Conservation (phyloP, 2,329 filamentous ascomycete genomes). For the Fusarium sp. region DNA sequence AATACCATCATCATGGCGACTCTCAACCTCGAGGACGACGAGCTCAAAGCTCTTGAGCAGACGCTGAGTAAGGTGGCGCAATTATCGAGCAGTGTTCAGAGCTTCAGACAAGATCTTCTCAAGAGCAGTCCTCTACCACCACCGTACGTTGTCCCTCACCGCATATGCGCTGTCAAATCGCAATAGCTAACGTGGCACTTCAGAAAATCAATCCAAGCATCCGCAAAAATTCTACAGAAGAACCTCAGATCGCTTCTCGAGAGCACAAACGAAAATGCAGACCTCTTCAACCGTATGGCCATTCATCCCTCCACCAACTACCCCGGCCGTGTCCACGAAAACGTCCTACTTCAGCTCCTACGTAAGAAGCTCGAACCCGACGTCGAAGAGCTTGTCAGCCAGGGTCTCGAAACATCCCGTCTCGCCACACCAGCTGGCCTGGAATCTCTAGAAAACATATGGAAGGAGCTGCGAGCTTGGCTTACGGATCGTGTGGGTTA, state of each 20-base stretch:
- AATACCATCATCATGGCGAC: conserved; percentile 51
- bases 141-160: conserved; percentile 61
- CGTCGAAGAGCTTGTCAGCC: conserved; percentile 78
- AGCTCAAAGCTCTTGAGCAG: conserved; percentile 77
- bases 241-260: conserved; percentile 76
- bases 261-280: conserved; percentile 72
- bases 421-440: conserved; percentile 59
- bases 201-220: conserved; percentile 79
- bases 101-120: conserved; percentile 70
- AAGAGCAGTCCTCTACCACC: conserved; percentile 74
- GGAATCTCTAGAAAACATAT: conserved; percentile 65
- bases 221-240: conserved; percentile 76
- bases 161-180: neutral
- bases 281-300: conserved; percentile 76
- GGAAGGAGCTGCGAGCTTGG: conserved; percentile 61
- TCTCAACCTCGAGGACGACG: conserved; percentile 67
- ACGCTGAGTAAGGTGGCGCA: conserved; percentile 76
- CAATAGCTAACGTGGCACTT: conserved; percentile 14
- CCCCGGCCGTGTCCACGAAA: conserved; percentile 76
- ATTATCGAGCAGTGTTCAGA: conserved; percentile 75
- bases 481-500: conserved; percentile 56
- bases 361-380: conserved; percentile 86
- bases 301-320: conserved; percentile 82
- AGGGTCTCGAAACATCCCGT: conserved; percentile 65
- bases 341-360: conserved; percentile 75